Conservation (phyloP, 768 basidiomycete species). For the Phlebiopsis flavidoalba region DNA sequence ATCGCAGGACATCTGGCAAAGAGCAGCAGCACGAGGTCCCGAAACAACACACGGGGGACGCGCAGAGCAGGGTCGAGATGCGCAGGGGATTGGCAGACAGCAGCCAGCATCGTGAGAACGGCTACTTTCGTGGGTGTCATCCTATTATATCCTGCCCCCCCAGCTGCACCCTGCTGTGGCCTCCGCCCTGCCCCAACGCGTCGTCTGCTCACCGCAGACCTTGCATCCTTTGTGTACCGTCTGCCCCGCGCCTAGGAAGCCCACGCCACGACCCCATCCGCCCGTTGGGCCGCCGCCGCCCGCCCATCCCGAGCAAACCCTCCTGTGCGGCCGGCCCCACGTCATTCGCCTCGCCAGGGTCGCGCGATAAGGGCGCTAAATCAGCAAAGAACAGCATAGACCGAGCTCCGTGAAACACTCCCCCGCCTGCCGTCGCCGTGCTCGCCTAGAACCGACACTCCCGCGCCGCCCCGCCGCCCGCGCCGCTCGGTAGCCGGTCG, state of each 20-base stretch:
- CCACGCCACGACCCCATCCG: background rate
- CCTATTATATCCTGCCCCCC: background rate
- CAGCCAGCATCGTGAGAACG: background rate
- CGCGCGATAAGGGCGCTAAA: too few species aligned
- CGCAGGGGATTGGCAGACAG: background rate
- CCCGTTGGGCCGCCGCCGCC: background rate
- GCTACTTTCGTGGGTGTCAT: background rate
- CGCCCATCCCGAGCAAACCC: background rate
- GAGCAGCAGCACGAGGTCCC: background rate
- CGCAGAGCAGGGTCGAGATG: background rate
- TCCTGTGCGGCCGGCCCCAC: conserved; percentile 1
- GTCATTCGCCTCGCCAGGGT: conserved; percentile 1
- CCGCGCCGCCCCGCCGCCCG: too few species aligned
- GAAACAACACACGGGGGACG: background rate
- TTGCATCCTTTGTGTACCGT: background rate
- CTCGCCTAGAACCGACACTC: too few species aligned
- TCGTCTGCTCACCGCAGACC: conserved; percentile 5
- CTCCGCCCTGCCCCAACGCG: background rate
- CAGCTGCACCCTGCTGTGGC: background rate
- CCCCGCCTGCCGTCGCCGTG: too few species aligned
- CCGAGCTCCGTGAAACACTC: too few species aligned
- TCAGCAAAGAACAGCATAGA: too few species aligned
- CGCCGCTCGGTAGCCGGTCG: too few species aligned
- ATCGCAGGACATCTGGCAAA: background rate
- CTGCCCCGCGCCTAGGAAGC: too few species aligned